These are phyloP conservation scores for Pseudogymnoascus sp. DNA, from an alignment of 2,329 filamentous ascomycete genomes.

Conservation along the genomic window DNA sequence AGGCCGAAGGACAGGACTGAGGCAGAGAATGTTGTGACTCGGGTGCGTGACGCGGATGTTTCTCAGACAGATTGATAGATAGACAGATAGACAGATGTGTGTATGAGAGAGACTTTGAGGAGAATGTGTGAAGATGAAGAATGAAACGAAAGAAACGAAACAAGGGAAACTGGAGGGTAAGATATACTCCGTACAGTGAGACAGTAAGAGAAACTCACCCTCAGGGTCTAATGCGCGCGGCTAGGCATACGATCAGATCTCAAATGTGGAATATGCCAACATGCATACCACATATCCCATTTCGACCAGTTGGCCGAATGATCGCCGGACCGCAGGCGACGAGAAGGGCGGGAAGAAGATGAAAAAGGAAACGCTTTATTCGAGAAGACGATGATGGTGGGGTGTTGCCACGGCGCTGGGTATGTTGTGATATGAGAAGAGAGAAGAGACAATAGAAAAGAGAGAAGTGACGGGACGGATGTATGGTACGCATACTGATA, in stretches of 20 bases:
- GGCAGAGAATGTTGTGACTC: background rate
- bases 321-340: background rate
- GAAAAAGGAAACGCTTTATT: background rate
- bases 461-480: background rate
- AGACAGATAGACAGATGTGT: background rate
- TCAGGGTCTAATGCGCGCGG: background rate
- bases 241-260: conserved; percentile 1
- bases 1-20: background rate
- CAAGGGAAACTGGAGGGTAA: background rate
- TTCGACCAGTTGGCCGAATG: background rate
- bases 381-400: background rate
- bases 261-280: conserved; percentile 3
- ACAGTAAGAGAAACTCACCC: background rate
- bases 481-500: background rate
- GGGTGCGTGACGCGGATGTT: conserved; percentile 1
- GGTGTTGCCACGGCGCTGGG: background rate
- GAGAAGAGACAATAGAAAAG: background rate
- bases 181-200: background rate
- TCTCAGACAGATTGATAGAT: background rate
- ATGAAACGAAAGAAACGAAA: background rate
- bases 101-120: background rate
- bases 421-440: background rate
- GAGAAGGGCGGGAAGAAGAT: background rate
- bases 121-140: background rate
- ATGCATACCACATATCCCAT: background rate